Evolutionary conservation across 768 basidiomycete species (phyloP).

Genomic region (Fistulinella prunicolor): DNA sequence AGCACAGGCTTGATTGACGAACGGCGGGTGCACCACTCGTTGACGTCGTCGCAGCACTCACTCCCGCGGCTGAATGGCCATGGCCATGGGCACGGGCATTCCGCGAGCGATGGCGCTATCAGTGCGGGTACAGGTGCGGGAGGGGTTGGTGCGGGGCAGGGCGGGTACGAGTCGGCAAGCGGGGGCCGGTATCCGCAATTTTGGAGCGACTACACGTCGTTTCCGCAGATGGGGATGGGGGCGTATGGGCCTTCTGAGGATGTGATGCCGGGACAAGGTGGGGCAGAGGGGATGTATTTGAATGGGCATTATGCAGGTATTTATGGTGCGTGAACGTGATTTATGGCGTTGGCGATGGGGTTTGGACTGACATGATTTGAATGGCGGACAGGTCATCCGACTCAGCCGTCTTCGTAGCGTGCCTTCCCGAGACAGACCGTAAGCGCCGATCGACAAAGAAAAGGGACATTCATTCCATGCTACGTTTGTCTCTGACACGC

Average conservation of each 20-base stretch:
- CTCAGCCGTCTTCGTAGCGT: slow-evolving; percentile 2
- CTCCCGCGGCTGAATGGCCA: slow-evolving; percentile 17
- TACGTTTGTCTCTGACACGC: background rate
- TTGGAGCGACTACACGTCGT: slow-evolving; percentile 56
- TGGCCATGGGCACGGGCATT: background rate
- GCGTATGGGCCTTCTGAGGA: slow-evolving; percentile 29
- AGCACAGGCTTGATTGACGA: slow-evolving; percentile 68
- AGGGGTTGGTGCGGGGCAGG: slow-evolving; percentile 4
- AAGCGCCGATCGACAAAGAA: background rate
- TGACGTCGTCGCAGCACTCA: slow-evolving; percentile 19
- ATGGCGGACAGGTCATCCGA: slow-evolving; percentile 8
- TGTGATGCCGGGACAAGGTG: slow-evolving; percentile 7
- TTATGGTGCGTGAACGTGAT: slow-evolving; percentile 24
- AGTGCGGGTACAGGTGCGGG: too few relatives aligned
- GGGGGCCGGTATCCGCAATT: slow-evolving; percentile 47
- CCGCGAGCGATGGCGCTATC: slow-evolving; percentile 5
- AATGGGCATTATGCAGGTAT: slow-evolving; percentile 23
- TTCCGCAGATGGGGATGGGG: slow-evolving; percentile 43
- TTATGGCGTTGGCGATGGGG: background rate
- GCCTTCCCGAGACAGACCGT: too few relatives aligned
- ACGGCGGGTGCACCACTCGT: slow-evolving; percentile 26
- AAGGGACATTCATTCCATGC: background rate
- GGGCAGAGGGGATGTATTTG: slow-evolving; percentile 24
- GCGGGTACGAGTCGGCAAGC: slow-evolving; percentile 19
- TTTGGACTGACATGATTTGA: background rate